A percentile compares a stretch with the other conserved stretches of the same genome.
Evolutionary conservation across 169 alveolate species (phyloP).

Genomic region (Miamiensis avidus): DNA sequence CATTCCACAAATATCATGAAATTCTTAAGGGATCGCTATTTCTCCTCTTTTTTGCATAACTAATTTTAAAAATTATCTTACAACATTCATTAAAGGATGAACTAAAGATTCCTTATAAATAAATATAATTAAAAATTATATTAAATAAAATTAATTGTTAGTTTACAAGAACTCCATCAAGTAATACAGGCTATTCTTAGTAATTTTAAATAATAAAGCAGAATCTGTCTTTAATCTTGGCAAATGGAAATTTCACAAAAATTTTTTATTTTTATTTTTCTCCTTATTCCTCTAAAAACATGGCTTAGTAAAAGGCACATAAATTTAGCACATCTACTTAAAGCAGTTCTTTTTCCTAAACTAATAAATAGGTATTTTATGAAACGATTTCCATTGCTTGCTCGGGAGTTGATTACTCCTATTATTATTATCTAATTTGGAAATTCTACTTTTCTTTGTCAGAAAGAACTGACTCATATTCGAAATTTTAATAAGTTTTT

Average conservation of each 20-base stretch:
- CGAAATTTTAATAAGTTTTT: conserved; percentile 22
- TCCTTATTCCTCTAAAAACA: conserved; percentile 29
- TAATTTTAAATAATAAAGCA: conserved; percentile 53
- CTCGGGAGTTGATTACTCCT: conserved; percentile 1
- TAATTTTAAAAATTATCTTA: conserved; percentile 23
- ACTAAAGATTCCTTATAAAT: conserved; percentile 8
- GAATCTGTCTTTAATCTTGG: conserved; percentile 23
- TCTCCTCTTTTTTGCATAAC: conserved; percentile 3
- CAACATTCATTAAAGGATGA: conserved; percentile 37
- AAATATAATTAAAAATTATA: not conserved
- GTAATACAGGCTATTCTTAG: conserved; percentile 58
- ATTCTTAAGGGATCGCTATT: conserved; percentile 6
- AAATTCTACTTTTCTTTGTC: conserved; percentile 3
- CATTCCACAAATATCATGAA: conserved; percentile 30
- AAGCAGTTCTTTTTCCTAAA: conserved; percentile 29
- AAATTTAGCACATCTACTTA: conserved; percentile 39
- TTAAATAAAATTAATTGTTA: conserved; percentile 1
- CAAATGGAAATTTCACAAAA: conserved; percentile 26
- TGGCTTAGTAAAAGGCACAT: conserved; percentile 19
- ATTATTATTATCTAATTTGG: not conserved
- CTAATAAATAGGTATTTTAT: conserved; percentile 26
- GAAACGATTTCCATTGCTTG: conserved; percentile 19
- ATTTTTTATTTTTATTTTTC: too few relatives aligned
- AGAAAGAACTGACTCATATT: conserved; percentile 8
- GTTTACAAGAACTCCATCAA: conserved; percentile 55